Evolutionary conservation across 2,329 filamentous ascomycete species (phyloP).

Genomic region (Colletotrichum acutatum): DNA sequence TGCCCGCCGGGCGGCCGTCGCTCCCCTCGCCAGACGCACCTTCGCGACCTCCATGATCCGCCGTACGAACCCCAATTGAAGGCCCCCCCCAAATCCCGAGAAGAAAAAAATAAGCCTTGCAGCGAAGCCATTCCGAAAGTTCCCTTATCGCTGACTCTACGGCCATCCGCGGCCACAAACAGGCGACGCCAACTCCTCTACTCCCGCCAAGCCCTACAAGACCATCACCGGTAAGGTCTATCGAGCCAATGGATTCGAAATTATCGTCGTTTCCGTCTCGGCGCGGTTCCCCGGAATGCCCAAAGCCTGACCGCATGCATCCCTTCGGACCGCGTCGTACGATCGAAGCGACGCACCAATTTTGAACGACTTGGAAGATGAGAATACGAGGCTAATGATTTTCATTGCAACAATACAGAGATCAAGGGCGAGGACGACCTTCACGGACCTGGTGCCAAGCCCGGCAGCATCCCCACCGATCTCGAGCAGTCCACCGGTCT

Average conservation of each 20-base stretch:
- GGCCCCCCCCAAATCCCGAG: constrained; percentile 13
- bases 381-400: constrained; percentile 17
- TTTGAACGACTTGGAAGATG: background rate
- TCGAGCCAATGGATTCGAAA: constrained; percentile 28
- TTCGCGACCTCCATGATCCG: constrained; percentile 70
- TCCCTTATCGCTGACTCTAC: constrained; percentile 27
- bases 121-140: constrained; percentile 23
- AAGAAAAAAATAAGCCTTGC: constrained; percentile 21
- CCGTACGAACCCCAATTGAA: constrained; percentile 58
- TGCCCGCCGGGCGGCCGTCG: constrained; percentile 68
- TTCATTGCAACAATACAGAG: constrained; percentile 64
- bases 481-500: constrained; percentile 96
- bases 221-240: constrained; percentile 56
- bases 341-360: constrained; percentile 14
- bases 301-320: constrained; percentile 6
- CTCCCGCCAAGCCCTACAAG: constrained; percentile 55
- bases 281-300: constrained; percentile 13
- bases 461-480: constrained; percentile 91
- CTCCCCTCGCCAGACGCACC: constrained; percentile 65
- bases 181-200: constrained; percentile 52
- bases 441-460: constrained; percentile 80
- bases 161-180: constrained; percentile 13
- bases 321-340: constrained; percentile 31
- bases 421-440: constrained; percentile 87
- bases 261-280: constrained; percentile 9